Conservation (phyloP, 345 rosid species). For the Citropsis articulata region DNA sequence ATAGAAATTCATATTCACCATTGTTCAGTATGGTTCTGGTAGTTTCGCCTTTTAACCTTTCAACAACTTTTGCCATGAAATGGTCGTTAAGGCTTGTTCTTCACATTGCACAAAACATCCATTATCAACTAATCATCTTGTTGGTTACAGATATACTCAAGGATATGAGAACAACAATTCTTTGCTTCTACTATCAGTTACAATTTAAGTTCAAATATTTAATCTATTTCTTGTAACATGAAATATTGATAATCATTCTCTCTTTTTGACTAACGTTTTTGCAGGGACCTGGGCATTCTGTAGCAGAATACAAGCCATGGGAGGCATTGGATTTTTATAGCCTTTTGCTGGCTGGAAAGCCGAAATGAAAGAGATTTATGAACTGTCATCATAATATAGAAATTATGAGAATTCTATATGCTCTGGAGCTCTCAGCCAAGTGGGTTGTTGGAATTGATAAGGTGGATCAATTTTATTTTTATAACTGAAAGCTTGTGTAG, state of each 20-base stretch:
- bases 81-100: too few species aligned
- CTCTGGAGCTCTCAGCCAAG: too few species aligned
- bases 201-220: neutral
- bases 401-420: too few species aligned
- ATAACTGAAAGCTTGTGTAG: too few species aligned
- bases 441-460: too few species aligned
- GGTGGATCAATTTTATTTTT: too few species aligned
- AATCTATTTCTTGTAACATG: neutral
- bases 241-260: too few species aligned
- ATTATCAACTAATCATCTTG: neutral
- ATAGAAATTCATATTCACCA: neutral
- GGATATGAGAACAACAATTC: slow-evolving; percentile 54
- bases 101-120: neutral
- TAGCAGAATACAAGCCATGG: slow-evolving; percentile 76
- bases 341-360: slow-evolving; percentile 58
- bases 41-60: neutral
- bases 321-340: slow-evolving; percentile 79
- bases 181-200: neutral
- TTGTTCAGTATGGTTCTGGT: neutral
- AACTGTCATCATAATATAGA: neutral
- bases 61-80: too few species aligned
- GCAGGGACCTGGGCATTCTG: slow-evolving; percentile 85
- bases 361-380: slow-evolving; percentile 24
- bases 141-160: slow-evolving; percentile 49
- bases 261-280: slow-evolving; percentile 3